These are phyloP conservation scores for Wickerhamomyces sp. DNA, from an alignment of 1,139 yeast species.

Conservation along the genomic window DNA sequence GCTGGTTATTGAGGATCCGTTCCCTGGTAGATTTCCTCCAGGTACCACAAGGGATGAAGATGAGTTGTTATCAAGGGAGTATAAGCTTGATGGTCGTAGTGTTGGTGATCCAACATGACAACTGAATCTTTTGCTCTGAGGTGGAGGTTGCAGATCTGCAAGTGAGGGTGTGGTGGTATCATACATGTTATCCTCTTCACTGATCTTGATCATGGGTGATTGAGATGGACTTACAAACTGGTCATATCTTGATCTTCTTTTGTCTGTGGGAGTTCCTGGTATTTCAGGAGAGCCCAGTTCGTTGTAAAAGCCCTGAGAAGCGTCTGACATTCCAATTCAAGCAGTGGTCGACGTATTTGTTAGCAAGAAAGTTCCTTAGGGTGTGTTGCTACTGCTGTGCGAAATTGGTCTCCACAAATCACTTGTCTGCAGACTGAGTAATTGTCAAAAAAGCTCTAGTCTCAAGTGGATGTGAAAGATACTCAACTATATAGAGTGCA, in stretches of 20 bases:
- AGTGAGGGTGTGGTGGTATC: background rate
- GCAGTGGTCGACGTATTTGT: too few species aligned
- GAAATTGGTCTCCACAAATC: too few species aligned
- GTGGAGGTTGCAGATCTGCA: constrained; percentile 19
- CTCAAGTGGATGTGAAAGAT: too few species aligned
- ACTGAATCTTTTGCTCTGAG: constrained; percentile 15
- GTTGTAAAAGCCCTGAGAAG: constrained; percentile 1
- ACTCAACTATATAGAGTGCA: too few species aligned
- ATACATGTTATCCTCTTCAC: constrained; percentile 17
- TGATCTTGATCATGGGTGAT: constrained; percentile 24
- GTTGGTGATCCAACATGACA: constrained; percentile 12
- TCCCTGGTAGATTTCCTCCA: constrained; percentile 24
- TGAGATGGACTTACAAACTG: constrained; percentile 15
- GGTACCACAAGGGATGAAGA: constrained; percentile 20
- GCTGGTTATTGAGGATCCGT: constrained; percentile 20
- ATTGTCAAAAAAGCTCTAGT: too few species aligned
- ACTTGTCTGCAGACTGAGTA: too few species aligned
- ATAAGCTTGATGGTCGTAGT: constrained; percentile 4
- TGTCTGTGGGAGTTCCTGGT: constrained; percentile 13
- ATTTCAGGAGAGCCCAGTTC: background rate
- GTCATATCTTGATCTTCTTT: constrained; percentile 17
- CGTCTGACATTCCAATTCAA: background rate
- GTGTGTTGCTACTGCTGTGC: too few species aligned
- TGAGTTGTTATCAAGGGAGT: constrained; percentile 19
- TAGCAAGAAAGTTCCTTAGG: too few species aligned